phyloP scores from a whole-genome alignment of 352 stramenopile genomes.

The Paralagenidium karlingii region DNA sequence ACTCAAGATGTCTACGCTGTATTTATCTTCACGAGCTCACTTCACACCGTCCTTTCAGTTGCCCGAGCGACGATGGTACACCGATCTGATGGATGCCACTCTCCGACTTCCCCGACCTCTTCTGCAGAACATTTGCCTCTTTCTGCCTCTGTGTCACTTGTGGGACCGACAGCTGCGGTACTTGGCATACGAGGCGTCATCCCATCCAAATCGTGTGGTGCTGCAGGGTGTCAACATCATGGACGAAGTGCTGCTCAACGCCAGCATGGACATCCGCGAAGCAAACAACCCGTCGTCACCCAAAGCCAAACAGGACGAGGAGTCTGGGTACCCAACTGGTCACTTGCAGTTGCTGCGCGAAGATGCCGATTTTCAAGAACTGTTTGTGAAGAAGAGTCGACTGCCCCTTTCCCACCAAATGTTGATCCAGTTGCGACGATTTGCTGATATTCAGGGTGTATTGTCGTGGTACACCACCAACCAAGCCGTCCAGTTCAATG shows the following conservation, averaged over 20 bases:
- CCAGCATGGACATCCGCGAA: conserved; percentile 40
- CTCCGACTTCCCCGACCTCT: conserved; percentile 66
- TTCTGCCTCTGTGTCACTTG: conserved; percentile 53
- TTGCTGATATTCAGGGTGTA: conserved; percentile 73
- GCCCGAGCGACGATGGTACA: conserved; percentile 23
- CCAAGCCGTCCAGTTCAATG: conserved; percentile 61
- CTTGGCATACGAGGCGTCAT: conserved; percentile 53
- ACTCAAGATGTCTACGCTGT: conserved; percentile 64
- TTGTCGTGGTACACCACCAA: conserved; percentile 43
- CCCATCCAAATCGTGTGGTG: conserved; percentile 67
- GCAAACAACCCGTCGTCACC: conserved; percentile 23
- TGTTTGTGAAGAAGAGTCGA: conserved; percentile 42
- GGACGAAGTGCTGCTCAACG: conserved; percentile 69
- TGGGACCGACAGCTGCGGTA: conserved; percentile 77
- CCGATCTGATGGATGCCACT: conserved; percentile 47
- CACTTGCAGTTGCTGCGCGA: conserved; percentile 68
- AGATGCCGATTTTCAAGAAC: conserved; percentile 30
- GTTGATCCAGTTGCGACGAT: conserved; percentile 40
- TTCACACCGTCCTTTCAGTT: conserved; percentile 26
- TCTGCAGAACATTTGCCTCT: conserved; percentile 65
- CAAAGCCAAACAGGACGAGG: conserved; percentile 28
- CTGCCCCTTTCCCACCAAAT: conserved; percentile 37
- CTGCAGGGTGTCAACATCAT: conserved; percentile 68
- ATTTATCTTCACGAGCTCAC: conserved; percentile 35
- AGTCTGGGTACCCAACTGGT: conserved; percentile 24